phyloP scores from a whole-genome alignment of 805 yeast genomes.

The Ogataea corticis region DNA sequence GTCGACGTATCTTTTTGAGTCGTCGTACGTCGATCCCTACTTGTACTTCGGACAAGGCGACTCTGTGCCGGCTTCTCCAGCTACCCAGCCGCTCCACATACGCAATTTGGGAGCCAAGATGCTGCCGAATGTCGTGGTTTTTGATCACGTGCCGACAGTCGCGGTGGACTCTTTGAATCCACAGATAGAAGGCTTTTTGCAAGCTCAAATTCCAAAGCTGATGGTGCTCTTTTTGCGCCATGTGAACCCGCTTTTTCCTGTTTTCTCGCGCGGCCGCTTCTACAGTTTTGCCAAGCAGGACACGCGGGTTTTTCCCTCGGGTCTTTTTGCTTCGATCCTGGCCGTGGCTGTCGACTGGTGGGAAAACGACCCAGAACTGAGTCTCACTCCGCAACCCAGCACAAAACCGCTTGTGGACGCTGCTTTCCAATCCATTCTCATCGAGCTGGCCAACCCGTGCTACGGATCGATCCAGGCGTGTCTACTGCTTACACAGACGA shows the following conservation, averaged over 20 bases:
- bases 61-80: background rate
- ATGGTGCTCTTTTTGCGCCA: constrained; percentile 15
- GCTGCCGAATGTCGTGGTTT: constrained; percentile 8
- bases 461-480: constrained; percentile 21
- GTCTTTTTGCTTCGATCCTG: constrained; percentile 15
- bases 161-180: constrained; percentile 3
- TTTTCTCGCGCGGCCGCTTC: constrained; percentile 19
- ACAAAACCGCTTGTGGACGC: constrained; percentile 6
- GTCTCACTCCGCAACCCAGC: constrained; percentile 14
- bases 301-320: constrained; percentile 14
- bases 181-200: constrained; percentile 6
- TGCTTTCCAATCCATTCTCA: constrained; percentile 1
- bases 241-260: constrained; percentile 20
- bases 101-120: constrained; percentile 5
- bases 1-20: constrained; percentile 11
- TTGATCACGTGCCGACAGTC: constrained; percentile 3
- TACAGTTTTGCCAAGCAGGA: constrained; percentile 17
- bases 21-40: constrained; percentile 16
- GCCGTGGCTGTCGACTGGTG: constrained; percentile 18
- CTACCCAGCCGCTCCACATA: background rate
- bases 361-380: constrained; percentile 14
- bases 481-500: constrained; percentile 14
- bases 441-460: constrained; percentile 16
- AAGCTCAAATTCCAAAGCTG: constrained; percentile 13
- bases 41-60: background rate